Base-by-base conservation (phyloP, 164 flowering plant species). In the Chimonanthus praecox region DNA sequence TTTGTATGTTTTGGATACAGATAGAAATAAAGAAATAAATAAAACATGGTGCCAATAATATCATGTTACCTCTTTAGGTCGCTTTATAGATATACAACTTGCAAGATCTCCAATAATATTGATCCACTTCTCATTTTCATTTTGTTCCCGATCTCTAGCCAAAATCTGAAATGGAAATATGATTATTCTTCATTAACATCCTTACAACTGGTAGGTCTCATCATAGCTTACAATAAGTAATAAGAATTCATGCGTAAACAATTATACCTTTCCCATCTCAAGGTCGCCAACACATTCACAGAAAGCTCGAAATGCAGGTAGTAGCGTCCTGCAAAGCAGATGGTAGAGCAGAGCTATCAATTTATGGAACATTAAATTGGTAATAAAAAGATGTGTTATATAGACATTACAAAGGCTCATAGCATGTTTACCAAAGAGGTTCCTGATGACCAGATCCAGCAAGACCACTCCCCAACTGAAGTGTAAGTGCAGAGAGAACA, bases 231-330 rank as follows among this genome's bases (percentile, higher is more conserved):
- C 69, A 66, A 45, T 9, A 4, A 13, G 69, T 48, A 66, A 33
- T 54, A 54, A 54, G 16, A n/a, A 5, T 54, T 54, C 60, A 54
- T 0, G 60, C 16, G 4, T 7, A 54, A 54, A 11, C 16, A 49
- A 62, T 49, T 60, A 65, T 84, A 96, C 99, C 99, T 94, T 96
- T 78, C 99, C 97, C 98, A 96, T 96, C 80, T 96, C 99, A 76
- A 96, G 89, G 79, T 96, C 99, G 47, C 99, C 99, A 72, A 93
- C 97, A 83, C 99, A 96, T 73, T 96, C 99, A 81, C 99, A 96
- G 76, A 96, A 96, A 67, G 97, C 93, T 77, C 89, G 97, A 83
- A 96, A 92, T 63, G 99, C 92, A 73, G 81, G 78, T 50, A 93
- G 81, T 72, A 93, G 86, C 62, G 85, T 86, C 72, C 99, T 96